These are phyloP conservation scores for Russula vinacea DNA, from an alignment of 768 basidiomycete species.

Conservation along the genomic window DNA sequence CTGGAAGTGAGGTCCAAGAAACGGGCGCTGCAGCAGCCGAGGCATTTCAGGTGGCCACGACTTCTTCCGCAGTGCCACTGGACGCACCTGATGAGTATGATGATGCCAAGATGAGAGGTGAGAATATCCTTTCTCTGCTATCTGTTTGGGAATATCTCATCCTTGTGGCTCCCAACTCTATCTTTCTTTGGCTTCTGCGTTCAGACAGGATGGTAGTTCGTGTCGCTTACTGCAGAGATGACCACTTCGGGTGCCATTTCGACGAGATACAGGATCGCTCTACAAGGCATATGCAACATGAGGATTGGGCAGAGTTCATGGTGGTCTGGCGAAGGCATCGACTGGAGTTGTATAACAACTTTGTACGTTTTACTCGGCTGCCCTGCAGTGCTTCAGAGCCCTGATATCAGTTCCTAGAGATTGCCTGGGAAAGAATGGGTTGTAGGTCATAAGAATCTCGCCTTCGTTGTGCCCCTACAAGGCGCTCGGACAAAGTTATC, in stretches of 20 bases:
- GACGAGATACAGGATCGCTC: conserved; percentile 68
- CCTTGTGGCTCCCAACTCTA: background rate
- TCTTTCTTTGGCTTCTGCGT: conserved; percentile 10
- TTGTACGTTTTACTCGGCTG: conserved; percentile 48
- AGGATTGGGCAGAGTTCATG: conserved; percentile 78
- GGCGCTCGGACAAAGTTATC: conserved; percentile 65
- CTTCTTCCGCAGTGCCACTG: conserved; percentile 20
- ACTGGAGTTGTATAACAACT: conserved; percentile 82
- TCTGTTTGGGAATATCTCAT: background rate
- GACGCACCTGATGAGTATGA: conserved; percentile 35
- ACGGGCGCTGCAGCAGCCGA: conserved; percentile 64
- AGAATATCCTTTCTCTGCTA: conserved; percentile 24
- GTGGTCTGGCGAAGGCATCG: conserved; percentile 78
- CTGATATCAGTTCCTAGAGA: conserved; percentile 39
- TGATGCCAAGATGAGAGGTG: conserved; percentile 75
- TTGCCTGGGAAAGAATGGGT: conserved; percentile 67
- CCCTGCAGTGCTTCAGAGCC: background rate
- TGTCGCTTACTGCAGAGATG: conserved; percentile 59
- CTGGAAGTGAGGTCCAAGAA: conserved; percentile 50
- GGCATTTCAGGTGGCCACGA: conserved; percentile 30
- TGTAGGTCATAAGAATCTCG: conserved; percentile 70
- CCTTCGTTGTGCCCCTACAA: conserved; percentile 72
- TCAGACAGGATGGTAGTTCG: conserved; percentile 89
- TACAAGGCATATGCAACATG: conserved; percentile 55
- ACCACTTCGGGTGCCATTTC: conserved; percentile 49